phyloP scores from a whole-genome alignment of 2,329 filamentous ascomycete species.

The Diaporthe sp. region DNA sequence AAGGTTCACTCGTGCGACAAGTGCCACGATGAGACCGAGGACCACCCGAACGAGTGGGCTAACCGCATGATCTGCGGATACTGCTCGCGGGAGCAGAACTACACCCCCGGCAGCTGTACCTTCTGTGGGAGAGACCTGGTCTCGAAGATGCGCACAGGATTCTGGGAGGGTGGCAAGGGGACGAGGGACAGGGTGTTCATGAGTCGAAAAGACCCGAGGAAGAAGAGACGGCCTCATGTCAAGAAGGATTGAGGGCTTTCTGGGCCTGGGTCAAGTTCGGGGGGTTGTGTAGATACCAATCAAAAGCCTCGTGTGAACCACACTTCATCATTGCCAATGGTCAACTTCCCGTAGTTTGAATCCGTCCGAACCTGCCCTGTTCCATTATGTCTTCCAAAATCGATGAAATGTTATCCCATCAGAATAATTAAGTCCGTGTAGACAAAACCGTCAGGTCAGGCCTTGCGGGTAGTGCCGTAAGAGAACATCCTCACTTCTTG shows the following conservation, averaged over 20 bases:
- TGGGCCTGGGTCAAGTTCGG: rapidly evolving
- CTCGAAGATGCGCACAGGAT: conserved; percentile 76
- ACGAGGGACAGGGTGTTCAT: conserved; percentile 80
- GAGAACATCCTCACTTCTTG: no score
- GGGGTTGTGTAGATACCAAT: neutral
- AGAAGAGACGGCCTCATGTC: conserved; percentile 74
- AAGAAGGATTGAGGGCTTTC: conserved; percentile 49
- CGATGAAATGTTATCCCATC: no score
- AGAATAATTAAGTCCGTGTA: no score
- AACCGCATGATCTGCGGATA: conserved; percentile 87
- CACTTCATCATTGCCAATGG: neutral
- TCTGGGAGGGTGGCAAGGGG: conserved; percentile 90
- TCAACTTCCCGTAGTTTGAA: neutral
- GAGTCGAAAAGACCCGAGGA: conserved; percentile 83
- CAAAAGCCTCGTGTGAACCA: neutral
- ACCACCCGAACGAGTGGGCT: conserved; percentile 85
- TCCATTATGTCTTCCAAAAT: no score
- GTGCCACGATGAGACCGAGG: conserved; percentile 81
- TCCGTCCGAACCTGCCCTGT: no score
- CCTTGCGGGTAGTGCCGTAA: no score
- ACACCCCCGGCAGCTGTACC: conserved; percentile 80
- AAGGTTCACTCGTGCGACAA: conserved; percentile 74
- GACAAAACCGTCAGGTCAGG: no score
- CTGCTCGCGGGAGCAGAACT: conserved; percentile 86
- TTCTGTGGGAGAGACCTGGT: conserved; percentile 81